These are phyloP conservation scores for Schrenkiella parvula DNA, from an alignment of 345 rosid species.

Conservation along the genomic window DNA sequence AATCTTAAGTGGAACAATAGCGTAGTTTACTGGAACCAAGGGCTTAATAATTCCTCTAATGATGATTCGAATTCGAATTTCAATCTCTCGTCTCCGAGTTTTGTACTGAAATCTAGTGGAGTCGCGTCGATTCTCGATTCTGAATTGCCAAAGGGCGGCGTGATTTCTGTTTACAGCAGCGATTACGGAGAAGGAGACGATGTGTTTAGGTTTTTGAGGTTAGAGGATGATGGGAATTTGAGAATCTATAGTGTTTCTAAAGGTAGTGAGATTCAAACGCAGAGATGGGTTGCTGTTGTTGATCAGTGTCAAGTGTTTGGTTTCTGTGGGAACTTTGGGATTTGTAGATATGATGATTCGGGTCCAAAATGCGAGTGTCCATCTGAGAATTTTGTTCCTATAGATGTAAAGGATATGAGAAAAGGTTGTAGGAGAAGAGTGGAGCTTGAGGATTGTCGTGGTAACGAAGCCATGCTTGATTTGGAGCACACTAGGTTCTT, in stretches of 20 bases:
- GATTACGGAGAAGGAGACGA: slow-evolving; percentile 54
- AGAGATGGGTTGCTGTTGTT: slow-evolving; percentile 52
- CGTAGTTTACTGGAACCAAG: slow-evolving; percentile 43
- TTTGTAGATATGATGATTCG: slow-evolving; percentile 48
- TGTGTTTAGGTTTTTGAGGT: slow-evolving; percentile 49
- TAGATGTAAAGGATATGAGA: slow-evolving; percentile 43
- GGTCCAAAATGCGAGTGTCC: slow-evolving; percentile 60
- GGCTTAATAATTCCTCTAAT: slow-evolving; percentile 47
- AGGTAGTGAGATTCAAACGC: slow-evolving; percentile 22
- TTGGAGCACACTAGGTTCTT: slow-evolving; percentile 50
- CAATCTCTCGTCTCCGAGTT: slow-evolving; percentile 43
- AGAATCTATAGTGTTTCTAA: slow-evolving; percentile 45
- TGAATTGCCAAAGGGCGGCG: slow-evolving; percentile 10
- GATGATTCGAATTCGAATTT: background rate
- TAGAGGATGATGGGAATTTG: slow-evolving; percentile 63
- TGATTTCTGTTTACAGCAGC: slow-evolving; percentile 43
- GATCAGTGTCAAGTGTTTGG: slow-evolving; percentile 69
- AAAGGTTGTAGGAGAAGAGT: slow-evolving; percentile 60
- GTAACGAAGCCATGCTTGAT: slow-evolving; percentile 46
- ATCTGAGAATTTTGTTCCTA: slow-evolving; percentile 52
- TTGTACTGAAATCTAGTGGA: slow-evolving; percentile 46
- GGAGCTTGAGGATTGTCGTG: slow-evolving; percentile 50
- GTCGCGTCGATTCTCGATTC: slow-evolving; percentile 43
- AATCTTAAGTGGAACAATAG: slow-evolving; percentile 51
- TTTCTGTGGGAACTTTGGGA: slow-evolving; percentile 61